These are phyloP conservation scores for Aspergillus oerlinghausenensis DNA, from an alignment of 2,329 filamentous ascomycete species.

Conservation along the genomic window DNA sequence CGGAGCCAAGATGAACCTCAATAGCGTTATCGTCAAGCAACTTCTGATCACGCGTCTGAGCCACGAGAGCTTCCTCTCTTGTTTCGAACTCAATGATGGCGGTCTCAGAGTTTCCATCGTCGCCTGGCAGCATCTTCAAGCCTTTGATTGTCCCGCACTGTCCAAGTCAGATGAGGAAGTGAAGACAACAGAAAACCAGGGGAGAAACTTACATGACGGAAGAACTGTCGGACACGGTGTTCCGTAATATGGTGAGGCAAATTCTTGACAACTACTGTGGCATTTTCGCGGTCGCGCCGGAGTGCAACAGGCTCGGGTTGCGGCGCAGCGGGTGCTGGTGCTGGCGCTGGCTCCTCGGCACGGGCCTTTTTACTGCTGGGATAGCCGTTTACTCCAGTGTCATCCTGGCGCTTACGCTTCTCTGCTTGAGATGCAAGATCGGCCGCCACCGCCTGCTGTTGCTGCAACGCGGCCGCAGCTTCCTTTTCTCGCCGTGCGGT, in stretches of 20 bases:
- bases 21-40: conserved; percentile 70
- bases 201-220: conserved; percentile 59
- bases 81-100: conserved; percentile 83
- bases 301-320: conserved; percentile 34
- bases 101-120: conserved; percentile 57
- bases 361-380: conserved; percentile 67
- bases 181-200: neutral
- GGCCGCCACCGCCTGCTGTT: conserved; percentile 20
- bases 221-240: conserved; percentile 78
- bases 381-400: conserved; percentile 48
- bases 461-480: conserved; percentile 46
- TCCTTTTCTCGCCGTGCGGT: conserved; percentile 63
- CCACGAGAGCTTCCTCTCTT: conserved; percentile 73
- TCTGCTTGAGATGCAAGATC: conserved; percentile 27
- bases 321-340: conserved; percentile 22
- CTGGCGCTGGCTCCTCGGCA: conserved; percentile 33
- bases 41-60: conserved; percentile 76
- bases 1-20: conserved; percentile 67
- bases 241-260: conserved; percentile 67
- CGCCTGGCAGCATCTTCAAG: conserved; percentile 63
- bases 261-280: conserved; percentile 75
- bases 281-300: conserved; percentile 86
- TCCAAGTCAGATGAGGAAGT: conserved; percentile 7
- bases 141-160: conserved; percentile 75
- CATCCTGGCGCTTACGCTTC: conserved; percentile 69